phyloP scores from a whole-genome alignment of 768 basidiomycete genomes.

The Suillus variegatus region DNA sequence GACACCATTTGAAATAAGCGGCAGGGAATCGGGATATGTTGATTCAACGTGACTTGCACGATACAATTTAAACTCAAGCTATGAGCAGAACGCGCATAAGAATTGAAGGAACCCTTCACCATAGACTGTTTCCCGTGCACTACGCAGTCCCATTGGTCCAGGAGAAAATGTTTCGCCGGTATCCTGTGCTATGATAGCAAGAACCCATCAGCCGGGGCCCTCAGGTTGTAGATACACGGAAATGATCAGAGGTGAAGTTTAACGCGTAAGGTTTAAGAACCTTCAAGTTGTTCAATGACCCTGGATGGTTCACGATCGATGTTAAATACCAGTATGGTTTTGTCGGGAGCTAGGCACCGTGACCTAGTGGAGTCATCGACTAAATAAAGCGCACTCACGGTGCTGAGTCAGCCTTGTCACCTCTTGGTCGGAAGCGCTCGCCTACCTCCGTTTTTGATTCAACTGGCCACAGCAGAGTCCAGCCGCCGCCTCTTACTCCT shows the following conservation, averaged over 20 bases:
- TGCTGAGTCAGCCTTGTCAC: conserved; percentile 3
- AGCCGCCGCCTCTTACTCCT: conserved; percentile 9
- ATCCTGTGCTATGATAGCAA: neutral
- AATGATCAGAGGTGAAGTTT: conserved; percentile 1
- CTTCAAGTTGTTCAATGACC: neutral
- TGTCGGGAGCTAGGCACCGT: neutral
- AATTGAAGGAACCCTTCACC: neutral
- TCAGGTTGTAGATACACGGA: too few relatives aligned
- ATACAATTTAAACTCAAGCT: neutral
- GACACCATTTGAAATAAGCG: too few relatives aligned
- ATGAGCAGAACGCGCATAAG: too few relatives aligned
- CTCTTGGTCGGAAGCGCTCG: conserved; percentile 13
- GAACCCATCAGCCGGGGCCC: neutral
- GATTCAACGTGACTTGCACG: neutral
- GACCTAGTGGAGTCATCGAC: neutral
- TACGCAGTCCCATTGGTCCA: neutral
- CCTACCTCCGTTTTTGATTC: conserved; percentile 21
- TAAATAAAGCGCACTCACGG: neutral
- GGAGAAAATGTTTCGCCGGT: neutral
- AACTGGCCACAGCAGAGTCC: conserved; percentile 9
- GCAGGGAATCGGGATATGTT: neutral
- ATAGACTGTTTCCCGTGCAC: neutral
- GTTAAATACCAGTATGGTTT: neutral
- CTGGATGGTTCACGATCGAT: neutral
- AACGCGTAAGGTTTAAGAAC: neutral